phyloP scores from a whole-genome alignment of 352 stramenopile species.

The Pythium aquatile region DNA sequence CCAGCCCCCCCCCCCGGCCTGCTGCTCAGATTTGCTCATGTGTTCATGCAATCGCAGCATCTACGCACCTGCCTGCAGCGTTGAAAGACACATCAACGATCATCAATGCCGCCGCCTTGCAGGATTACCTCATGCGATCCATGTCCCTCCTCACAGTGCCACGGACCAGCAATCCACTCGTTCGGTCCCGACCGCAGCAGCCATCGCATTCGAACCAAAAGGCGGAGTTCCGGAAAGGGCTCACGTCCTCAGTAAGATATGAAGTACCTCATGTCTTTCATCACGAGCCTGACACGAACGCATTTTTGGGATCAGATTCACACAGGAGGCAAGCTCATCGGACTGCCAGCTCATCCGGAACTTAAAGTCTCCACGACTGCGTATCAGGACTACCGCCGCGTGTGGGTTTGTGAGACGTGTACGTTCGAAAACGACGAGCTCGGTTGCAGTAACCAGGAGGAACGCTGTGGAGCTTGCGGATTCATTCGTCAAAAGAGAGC shows the following conservation, averaged over 20 bases:
- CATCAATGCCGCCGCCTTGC: constrained; percentile 71
- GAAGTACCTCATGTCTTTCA: not conserved
- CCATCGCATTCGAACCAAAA: not conserved
- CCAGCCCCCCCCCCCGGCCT: too few species aligned
- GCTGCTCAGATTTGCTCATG: too few species aligned
- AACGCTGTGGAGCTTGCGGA: constrained; percentile 52
- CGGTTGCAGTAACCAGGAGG: constrained; percentile 18
- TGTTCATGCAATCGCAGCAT: not conserved
- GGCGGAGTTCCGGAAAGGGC: constrained; percentile 1
- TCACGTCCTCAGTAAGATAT: constrained; percentile 5
- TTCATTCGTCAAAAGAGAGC: constrained; percentile 29
- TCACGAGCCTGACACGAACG: not conserved
- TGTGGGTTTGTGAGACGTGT: constrained; percentile 80
- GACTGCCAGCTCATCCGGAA: not conserved
- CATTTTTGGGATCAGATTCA: not conserved
- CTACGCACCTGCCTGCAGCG: not conserved
- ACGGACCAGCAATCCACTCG: not conserved
- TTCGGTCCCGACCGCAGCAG: not conserved
- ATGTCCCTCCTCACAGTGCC: constrained; percentile 15
- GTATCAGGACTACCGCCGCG: constrained; percentile 40
- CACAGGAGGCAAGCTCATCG: not conserved
- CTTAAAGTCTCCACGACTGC: not conserved
- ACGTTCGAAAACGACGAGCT: constrained; percentile 68
- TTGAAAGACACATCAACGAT: constrained; percentile 43
- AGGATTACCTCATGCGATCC: constrained; percentile 36